These are phyloP conservation scores for Dendrobium catenatum DNA, from an alignment of 106 monocot genomes.

Conservation along the genomic window DNA sequence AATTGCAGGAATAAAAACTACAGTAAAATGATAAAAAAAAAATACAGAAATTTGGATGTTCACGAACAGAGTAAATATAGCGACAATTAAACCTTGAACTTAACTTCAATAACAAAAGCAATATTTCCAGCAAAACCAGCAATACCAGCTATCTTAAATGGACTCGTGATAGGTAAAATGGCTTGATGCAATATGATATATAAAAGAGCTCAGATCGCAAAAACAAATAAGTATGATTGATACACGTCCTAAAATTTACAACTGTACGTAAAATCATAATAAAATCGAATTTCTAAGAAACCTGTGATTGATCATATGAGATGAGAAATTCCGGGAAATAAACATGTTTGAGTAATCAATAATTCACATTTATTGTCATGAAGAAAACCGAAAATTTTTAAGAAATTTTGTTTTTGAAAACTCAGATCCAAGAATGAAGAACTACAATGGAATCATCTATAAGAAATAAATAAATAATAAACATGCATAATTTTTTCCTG, in stretches of 20 bases:
- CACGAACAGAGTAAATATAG: background rate
- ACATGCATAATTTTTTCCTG: constrained; percentile 12
- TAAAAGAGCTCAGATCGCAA: background rate
- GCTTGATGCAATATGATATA: background rate
- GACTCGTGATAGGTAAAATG: background rate
- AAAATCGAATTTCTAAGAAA: background rate
- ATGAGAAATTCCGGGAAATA: background rate
- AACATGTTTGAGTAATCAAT: background rate
- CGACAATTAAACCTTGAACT: too few relatives aligned
- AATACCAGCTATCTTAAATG: background rate
- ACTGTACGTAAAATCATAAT: background rate
- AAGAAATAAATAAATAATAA: constrained; percentile 21
- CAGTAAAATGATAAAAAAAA: background rate
- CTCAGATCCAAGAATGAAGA: background rate
- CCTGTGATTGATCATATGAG: background rate
- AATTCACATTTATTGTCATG: background rate
- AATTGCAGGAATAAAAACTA: background rate
- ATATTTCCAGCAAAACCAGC: background rate
- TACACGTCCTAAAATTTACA: background rate
- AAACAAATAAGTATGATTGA: background rate
- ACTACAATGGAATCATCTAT: background rate
- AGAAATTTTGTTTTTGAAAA: background rate
- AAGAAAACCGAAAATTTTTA: background rate
- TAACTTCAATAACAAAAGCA: background rate
- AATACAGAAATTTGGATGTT: background rate